Conservation (phyloP, 148 eudicot genomes). For the Diospyros lotus region DNA sequence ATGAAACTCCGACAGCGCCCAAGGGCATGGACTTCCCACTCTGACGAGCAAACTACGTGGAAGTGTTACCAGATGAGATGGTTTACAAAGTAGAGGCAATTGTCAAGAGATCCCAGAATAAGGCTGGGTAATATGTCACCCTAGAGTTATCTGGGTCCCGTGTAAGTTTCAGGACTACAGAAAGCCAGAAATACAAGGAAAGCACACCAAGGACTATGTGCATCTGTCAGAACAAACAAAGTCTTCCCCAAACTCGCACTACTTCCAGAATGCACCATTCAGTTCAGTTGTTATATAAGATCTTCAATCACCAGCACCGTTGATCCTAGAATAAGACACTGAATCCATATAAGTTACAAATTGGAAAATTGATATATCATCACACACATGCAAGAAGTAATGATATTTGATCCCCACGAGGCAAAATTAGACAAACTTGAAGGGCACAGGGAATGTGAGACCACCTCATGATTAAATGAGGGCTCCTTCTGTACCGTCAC, state of each 20-base stretch:
- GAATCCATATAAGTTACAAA: not conserved
- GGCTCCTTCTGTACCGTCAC: not conserved
- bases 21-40: too few species aligned
- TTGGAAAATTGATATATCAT: not conserved
- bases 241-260: not conserved
- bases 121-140: not conserved
- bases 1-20: too few species aligned
- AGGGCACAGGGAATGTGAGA: not conserved
- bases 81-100: too few species aligned
- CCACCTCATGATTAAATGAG: not conserved
- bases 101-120: too few species aligned
- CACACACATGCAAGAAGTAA: not conserved
- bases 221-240: too few species aligned
- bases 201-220: not conserved
- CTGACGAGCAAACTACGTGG: too few species aligned
- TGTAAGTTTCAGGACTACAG: not conserved
- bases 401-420: too few species aligned
- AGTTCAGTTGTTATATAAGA: not conserved
- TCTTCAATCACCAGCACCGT: slow-evolving; percentile 1
- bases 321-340: slow-evolving; percentile 4
- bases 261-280: not conserved
- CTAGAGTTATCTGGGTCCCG: not conserved
- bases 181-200: not conserved
- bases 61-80: too few species aligned
- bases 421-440: not conserved